Conservation (phyloP, 495 filamentous ascomycete genomes). For the Aspergillus asperescens region DNA sequence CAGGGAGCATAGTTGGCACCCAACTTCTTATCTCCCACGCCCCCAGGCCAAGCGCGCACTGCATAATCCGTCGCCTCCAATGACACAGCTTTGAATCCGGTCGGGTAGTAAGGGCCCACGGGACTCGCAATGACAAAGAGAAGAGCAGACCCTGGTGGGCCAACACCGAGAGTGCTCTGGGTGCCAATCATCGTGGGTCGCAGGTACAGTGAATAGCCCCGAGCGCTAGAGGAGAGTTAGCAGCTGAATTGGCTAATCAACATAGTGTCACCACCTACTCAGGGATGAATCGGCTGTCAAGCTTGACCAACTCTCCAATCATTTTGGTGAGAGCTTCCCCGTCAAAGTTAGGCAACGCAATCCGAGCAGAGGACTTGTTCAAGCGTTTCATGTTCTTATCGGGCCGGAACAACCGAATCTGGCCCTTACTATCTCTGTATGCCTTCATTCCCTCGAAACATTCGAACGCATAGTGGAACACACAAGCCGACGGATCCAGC, state of each 20-base stretch:
- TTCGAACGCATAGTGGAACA: constrained; percentile 97
- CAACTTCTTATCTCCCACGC: constrained; percentile 94
- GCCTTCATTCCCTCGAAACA: constrained; percentile 99
- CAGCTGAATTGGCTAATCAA: not conserved
- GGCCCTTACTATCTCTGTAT: constrained; percentile 72
- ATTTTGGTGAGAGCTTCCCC: constrained; percentile 66
- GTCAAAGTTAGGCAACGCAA: constrained; percentile 83
- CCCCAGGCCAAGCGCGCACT: constrained; percentile 95
- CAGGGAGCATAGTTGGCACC: constrained; percentile 98
- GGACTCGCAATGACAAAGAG: constrained; percentile 94
- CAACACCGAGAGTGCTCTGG: constrained; percentile 85
- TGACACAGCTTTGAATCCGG: constrained; percentile 93
- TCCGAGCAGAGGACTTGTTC: constrained; percentile 82
- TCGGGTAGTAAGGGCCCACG: constrained; percentile 96
- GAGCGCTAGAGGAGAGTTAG: constrained; percentile 36
- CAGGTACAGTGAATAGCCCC: constrained; percentile 90
- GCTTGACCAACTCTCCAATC: constrained; percentile 68
- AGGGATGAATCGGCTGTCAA: constrained; percentile 88
- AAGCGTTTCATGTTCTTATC: constrained; percentile 93
- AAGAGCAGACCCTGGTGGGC: constrained; percentile 82
- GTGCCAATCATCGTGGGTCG: constrained; percentile 97
- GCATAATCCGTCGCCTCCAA: constrained; percentile 92
- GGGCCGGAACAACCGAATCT: constrained; percentile 85
- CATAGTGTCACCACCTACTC: constrained; percentile 34
- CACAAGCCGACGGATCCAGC: constrained; percentile 91